Percentiles rank a stretch among this genome's conserved stretches.
These are phyloP conservation scores for Solanum habrochaites DNA, from an alignment of 257 asterid genomes.

Conservation along the genomic window DNA sequence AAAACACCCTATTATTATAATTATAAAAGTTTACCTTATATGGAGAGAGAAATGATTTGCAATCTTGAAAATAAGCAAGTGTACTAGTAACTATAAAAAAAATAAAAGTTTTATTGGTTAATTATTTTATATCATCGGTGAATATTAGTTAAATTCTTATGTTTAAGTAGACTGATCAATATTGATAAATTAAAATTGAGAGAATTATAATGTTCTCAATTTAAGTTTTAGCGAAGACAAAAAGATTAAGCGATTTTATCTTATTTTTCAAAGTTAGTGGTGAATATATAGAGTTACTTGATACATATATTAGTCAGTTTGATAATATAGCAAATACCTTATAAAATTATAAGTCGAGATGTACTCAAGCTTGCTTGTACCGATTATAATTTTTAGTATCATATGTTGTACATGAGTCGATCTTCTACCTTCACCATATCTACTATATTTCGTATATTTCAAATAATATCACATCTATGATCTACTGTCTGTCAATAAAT, in stretches of 20 bases:
- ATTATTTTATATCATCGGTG: background rate
- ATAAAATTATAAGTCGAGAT: background rate
- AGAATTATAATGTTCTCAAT: background rate
- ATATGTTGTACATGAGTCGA: background rate
- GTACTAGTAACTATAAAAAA: background rate
- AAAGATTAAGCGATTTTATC: background rate
- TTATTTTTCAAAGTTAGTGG: background rate
- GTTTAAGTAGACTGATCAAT: background rate
- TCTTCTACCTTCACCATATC: background rate
- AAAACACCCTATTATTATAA: background rate
- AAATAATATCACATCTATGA: background rate
- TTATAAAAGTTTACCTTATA: background rate
- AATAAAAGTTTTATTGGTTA: background rate
- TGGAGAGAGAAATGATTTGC: background rate
- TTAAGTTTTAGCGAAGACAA: background rate
- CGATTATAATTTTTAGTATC: background rate
- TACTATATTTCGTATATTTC: background rate
- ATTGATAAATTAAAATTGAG: background rate
- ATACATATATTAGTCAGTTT: background rate
- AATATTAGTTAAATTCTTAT: background rate
- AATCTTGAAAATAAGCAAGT: background rate
- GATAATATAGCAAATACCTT: background rate
- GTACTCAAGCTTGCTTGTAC: accelerated
- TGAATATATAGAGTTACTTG: background rate
- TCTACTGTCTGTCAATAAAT: background rate